These are phyloP conservation scores for Colletotrichum cordylinicola DNA, from an alignment of 2,329 filamentous ascomycete genomes.

Conservation along the genomic window DNA sequence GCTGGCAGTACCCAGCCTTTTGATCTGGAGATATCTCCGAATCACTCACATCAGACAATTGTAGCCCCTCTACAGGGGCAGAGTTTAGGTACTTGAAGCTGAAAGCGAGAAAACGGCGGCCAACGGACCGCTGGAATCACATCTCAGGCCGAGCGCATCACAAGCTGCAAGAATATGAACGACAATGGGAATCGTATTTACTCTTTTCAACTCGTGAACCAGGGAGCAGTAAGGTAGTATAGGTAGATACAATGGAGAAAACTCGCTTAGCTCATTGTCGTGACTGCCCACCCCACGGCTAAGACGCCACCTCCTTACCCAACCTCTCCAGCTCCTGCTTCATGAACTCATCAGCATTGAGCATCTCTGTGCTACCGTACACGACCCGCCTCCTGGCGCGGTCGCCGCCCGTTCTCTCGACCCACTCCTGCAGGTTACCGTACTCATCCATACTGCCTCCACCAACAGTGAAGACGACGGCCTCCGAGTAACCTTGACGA, in stretches of 20 bases:
- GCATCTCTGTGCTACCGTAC: conserved; percentile 89
- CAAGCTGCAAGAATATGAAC: not conserved
- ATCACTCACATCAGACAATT: not conserved
- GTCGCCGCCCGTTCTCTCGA: conserved; percentile 73
- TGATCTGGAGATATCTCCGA: not conserved
- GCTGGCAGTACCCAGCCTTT: not conserved
- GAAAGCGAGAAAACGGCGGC: not conserved
- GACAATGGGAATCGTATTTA: conserved; percentile 2
- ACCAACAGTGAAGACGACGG: conserved; percentile 92
- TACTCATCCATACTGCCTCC: conserved; percentile 99
- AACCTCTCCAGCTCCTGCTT: conserved; percentile 67
- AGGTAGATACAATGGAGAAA: not conserved
- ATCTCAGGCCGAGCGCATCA: not conserved
- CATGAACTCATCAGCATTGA: conserved; percentile 73
- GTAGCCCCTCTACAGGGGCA: not conserved
- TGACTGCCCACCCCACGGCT: not conserved
- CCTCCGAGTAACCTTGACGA: conserved; percentile 86
- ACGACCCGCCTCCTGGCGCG: conserved; percentile 80
- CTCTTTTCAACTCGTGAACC: not conserved
- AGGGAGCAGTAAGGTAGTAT: not conserved
- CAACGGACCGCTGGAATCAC: not conserved
- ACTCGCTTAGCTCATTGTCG: not conserved
- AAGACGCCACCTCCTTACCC: conserved; percentile 58
- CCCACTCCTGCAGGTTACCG: conserved; percentile 96
- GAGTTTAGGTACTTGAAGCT: not conserved